Conservation (phyloP, 495 filamentous ascomycete species). For the Parmelia sp. region DNA sequence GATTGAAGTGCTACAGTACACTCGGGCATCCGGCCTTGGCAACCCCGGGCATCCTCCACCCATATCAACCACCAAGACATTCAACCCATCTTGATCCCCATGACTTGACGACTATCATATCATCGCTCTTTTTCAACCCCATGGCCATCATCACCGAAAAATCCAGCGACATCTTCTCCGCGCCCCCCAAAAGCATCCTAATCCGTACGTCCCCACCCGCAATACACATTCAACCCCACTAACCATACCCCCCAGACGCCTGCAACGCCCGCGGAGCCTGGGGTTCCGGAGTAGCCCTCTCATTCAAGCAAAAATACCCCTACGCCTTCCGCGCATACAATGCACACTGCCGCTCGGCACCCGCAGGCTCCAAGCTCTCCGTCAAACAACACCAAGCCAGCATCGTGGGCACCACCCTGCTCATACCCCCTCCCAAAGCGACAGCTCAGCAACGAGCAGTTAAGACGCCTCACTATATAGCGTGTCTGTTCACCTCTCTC, state of each 20-base stretch:
- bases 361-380: background rate
- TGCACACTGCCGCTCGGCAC: constrained; percentile 5
- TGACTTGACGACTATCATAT: background rate
- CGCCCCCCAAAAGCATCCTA: constrained; percentile 37
- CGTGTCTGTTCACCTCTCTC: constrained; percentile 43
- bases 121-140: background rate
- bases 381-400: constrained; percentile 20
- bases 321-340: constrained; percentile 14
- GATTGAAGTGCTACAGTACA: background rate
- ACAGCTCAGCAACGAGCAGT: background rate
- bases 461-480: constrained; percentile 38
- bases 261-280: constrained; percentile 43
- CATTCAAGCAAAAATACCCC: constrained; percentile 17
- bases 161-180: constrained; percentile 40
- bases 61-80: background rate
- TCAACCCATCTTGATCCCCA: background rate
- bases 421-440: constrained; percentile 40
- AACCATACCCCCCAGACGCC: constrained; percentile 32
- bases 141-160: constrained; percentile 28
- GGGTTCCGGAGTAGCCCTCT: constrained; percentile 29
- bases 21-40: background rate
- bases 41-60: background rate
- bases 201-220: constrained; percentile 34
- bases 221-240: background rate
- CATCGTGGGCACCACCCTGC: constrained; percentile 37